Percentiles rank a stretch among this genome's conserved stretches.
phyloP scores from a whole-genome alignment of 306 rosid species.

The Acmispon strigosus region DNA sequence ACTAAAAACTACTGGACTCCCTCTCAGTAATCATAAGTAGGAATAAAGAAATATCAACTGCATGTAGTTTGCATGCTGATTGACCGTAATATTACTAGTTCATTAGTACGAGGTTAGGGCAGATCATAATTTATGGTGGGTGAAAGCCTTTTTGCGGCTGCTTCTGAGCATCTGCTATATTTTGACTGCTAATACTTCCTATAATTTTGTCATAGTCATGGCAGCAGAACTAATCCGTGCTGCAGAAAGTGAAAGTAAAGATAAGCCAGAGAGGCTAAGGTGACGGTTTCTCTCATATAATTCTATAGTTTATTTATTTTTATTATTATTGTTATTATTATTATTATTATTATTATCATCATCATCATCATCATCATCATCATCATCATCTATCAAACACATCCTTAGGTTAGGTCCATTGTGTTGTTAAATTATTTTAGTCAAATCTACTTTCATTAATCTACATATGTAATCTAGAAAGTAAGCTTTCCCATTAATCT shows the following conservation, averaged over 20 bases:
- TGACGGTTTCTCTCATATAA: constrained; percentile 22
- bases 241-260: constrained; percentile 54
- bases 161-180: background rate
- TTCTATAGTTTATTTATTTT: background rate
- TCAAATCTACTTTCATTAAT: background rate
- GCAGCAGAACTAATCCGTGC: constrained; percentile 84
- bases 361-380: background rate
- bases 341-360: background rate
- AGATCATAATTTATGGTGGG: background rate
- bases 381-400: background rate
- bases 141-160: background rate
- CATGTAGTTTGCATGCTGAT: background rate
- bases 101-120: background rate
- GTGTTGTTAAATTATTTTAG: constrained; percentile 7
- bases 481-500: background rate
- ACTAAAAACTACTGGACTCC: background rate
- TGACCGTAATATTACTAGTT: background rate
- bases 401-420: background rate
- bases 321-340: too few relatives aligned
- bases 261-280: constrained; percentile 80
- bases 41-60: background rate
- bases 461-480: background rate
- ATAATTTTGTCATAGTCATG: constrained; percentile 55
- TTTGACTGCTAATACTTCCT: constrained; percentile 12
- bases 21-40: background rate